A percentile compares a stretch with the other conserved stretches of the same genome.
These are phyloP conservation scores for Margaritispora aquatica DNA, from an alignment of 495 filamentous ascomycete species.

Conservation along the genomic window DNA sequence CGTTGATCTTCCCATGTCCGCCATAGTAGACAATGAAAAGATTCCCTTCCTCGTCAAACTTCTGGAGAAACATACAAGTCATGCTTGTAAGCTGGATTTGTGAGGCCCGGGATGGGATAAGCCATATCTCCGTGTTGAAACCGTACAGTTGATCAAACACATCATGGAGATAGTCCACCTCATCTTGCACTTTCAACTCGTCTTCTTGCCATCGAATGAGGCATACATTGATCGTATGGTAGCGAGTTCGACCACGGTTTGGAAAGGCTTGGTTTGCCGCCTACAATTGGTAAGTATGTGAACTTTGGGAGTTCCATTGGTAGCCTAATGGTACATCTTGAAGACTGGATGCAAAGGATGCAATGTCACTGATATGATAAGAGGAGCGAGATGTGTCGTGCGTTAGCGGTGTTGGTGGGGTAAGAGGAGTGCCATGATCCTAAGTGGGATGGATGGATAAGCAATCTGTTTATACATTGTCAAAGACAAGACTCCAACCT, in stretches of 20 bases:
- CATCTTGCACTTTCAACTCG: background rate
- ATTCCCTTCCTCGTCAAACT: slow-evolving; percentile 41
- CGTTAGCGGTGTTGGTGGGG: background rate
- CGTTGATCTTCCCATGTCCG: slow-evolving; percentile 46
- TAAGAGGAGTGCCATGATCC: background rate
- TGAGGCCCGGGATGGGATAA: slow-evolving; percentile 44
- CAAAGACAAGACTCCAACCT: background rate
- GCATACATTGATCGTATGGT: slow-evolving; percentile 7
- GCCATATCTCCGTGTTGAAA: slow-evolving; percentile 42
- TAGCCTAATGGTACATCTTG: background rate
- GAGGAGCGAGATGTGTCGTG: background rate
- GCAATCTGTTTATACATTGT: background rate
- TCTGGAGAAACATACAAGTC: slow-evolving; percentile 41
- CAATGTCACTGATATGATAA: background rate
- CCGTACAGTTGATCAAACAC: slow-evolving; percentile 34
- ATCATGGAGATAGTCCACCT: slow-evolving; percentile 3
- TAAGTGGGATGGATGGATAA: background rate
- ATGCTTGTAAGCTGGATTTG: slow-evolving; percentile 44
- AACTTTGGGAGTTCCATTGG: background rate
- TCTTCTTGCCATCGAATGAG: slow-evolving; percentile 13
- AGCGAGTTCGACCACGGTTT: slow-evolving; percentile 10
- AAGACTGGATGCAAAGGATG: background rate
- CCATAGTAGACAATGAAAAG: slow-evolving; percentile 49
- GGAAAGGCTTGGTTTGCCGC: slow-evolving; percentile 9
- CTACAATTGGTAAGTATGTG: background rate